phyloP scores from a whole-genome alignment of 495 filamentous ascomycete species.

The Aspergillus affinis region DNA sequence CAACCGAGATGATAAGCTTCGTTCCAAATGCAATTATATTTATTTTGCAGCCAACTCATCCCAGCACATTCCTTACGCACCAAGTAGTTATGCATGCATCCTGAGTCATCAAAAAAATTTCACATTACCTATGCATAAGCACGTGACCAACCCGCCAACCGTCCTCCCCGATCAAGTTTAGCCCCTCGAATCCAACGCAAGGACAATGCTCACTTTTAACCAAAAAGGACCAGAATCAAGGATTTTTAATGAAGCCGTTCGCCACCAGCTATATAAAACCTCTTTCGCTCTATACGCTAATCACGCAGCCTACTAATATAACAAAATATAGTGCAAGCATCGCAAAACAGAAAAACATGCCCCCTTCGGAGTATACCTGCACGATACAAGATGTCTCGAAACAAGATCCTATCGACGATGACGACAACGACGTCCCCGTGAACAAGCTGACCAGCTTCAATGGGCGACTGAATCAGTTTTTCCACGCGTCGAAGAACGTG shows the following conservation, averaged over 20 bases:
- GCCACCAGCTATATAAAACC: background rate
- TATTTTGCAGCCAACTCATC: too few species aligned
- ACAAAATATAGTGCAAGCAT: background rate
- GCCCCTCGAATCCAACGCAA: background rate
- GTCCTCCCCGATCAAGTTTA: background rate
- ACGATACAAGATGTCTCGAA: background rate
- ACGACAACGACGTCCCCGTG: constrained; percentile 32
- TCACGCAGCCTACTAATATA: background rate
- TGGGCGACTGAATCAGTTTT: constrained; percentile 50
- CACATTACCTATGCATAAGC: background rate
- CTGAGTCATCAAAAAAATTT: too few species aligned
- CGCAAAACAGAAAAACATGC: background rate
- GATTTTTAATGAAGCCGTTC: background rate
- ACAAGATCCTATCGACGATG: background rate
- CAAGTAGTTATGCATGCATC: background rate
- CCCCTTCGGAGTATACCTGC: background rate
- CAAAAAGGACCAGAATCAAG: background rate
- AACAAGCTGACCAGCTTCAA: constrained; percentile 51
- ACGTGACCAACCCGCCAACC: background rate
- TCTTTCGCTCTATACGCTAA: background rate
- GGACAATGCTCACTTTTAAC: background rate
- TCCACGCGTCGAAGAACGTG: constrained; percentile 26
- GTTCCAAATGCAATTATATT: background rate
- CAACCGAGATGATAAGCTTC: too few species aligned
- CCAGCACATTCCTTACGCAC: too few species aligned